Evolutionary conservation across 2,329 filamentous ascomycete genomes (phyloP), one percentile per base, ranked within the genome.

Genomic region (Blumeriella jaapii): DNA sequence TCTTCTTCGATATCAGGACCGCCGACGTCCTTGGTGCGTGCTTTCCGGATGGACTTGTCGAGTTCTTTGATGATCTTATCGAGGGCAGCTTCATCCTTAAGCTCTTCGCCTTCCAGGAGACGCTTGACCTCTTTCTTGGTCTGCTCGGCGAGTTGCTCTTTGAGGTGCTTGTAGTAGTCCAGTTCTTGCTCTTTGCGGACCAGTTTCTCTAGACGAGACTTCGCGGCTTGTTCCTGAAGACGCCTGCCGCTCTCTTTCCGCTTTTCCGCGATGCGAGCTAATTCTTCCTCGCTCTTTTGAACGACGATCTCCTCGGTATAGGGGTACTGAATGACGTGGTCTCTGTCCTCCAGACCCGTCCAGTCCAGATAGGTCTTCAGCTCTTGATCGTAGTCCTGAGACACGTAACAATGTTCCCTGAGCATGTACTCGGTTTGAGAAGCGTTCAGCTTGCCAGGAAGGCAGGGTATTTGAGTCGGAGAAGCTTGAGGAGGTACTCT

Each of bases 171-270:
- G 65, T 87, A 95, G 59, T 94, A 95, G 49, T 93, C 87, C 1
- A 96, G 64, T 55, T 96, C 87, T 55, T 93, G 78, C 60, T 98
- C 91, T 59, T 98, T 98, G 54, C 83, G 82, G 56, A 96, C 84
- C 29, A 98, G 67, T 52, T 93, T 93, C 46, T 98, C 91, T 1
- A 98, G 64, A 6, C 91, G 79, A 85, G 95, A 94, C 60, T 94
- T 96, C 7, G 89, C 89, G 0, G 91, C 91, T 59, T 98, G 91
- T 52, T 95, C 86, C 58, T 98, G 91, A 16, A 98, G 57, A 29
- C 93, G 71, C 45, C 91, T 71, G 0, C 91, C 91, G 48, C 85
- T 91, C 60, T 98, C 91, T 57, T 93, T 93, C 55, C 93, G 85
- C 56, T 89, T 81, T 64, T 98, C 91, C 8, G 89, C 86, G 45